Base-by-base conservation (phyloP, 176 grass and related monocot species). In the Aegilops bicornis region DNA sequence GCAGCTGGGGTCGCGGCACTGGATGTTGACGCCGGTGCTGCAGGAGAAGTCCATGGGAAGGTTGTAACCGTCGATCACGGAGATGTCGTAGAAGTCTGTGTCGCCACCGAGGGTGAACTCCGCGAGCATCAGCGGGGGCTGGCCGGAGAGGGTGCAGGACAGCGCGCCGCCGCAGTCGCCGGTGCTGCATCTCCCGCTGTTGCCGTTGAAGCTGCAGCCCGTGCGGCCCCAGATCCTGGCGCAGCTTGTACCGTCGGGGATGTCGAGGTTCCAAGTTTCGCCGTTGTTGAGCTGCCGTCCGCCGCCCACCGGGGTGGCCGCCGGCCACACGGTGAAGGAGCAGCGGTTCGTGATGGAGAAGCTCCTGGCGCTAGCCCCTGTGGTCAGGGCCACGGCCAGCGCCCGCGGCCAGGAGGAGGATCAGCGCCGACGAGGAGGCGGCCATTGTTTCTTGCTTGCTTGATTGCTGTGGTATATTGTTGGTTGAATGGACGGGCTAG, bases 1-100 rank as follows among this genome's bases (percentile, higher is more conserved):
- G 71, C 86, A 87, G 6, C 0, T 17, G 16, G 16, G 2, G 7
- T 8, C 48, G 45, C 11, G 7, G 73, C 80, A 88, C 1, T 1
- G 3, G 0, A 87, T 13, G 1, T 2, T 2, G 0, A 6, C n/a
- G 31, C 86, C 86, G 3, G 20, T 82, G 78, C 78, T 77, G 63
- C 80, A 83, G 3, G 63, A 31, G 80, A 88, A 78, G 20, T 11
- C 23, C 86, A 88, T 78, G 20, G 62, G 6, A 17, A 70, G 8
- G 63, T 88, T 88, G 73, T 14, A 83, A 0, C 80, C 73, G 27
- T 88, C 79, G 20, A 88, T 14, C 47, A 88, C 63, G 0, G 61
- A 69, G 10, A 88, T 31, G 71, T 77, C 47, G 35, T 64, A 80
- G 23, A 0, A 80, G 23, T 80, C n/a, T 1, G 0, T 0, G 5